Base-by-base conservation (phyloP, 345 rosid species). In the Dipteronia dyeriana region DNA sequence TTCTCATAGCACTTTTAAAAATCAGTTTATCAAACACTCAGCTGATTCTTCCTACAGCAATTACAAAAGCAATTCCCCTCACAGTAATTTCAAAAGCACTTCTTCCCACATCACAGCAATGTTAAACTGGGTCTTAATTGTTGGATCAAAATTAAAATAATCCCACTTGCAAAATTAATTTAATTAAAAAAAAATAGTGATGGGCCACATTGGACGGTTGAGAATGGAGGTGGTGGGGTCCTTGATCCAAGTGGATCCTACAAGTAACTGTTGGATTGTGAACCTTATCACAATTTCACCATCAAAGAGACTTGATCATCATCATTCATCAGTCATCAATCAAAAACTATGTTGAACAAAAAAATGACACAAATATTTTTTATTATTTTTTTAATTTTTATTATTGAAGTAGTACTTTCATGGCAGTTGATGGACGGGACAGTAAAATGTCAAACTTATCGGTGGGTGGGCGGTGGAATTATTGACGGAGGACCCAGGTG, bases 121-220 rank as follows among this genome's bases (percentile, higher is more conserved):
- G n/a, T n/a, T n/a, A n/a, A n/a, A n/a, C n/a, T n/a, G n/a, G n/a
- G n/a, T n/a, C n/a, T 34, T 39, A n/a, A 2, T 41, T 9, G 12
- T 29, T 20, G 41, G 7, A 5, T 31, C 61, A 12, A 9, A 23
- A 60, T 51, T 70, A 63, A 70, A 70, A 22, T 71, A 75, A 68
- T 62, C 69, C 82, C 65, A 76, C 74, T 78, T 74, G 75, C 3
- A n/a, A 20, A 5, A 19, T 19, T 56, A 26, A 26, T n/a, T 17
- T 56, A 31, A 31, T 56, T 56, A 17, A 17, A 26, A 26, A 26
- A 26, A 26, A 26, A 19, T 20, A 11, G 34, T 79, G 71, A 80
- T 63, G 41, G 72, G 75, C 74, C 87, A 80, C 84, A 56, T 80
- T 86, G 78, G 76, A 75, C 84, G 89, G 84, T 64, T 34, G 76